Evolutionary conservation across 139 green algal genomes (phyloP).

Genomic region (Mychonastes homosphaera): DNA sequence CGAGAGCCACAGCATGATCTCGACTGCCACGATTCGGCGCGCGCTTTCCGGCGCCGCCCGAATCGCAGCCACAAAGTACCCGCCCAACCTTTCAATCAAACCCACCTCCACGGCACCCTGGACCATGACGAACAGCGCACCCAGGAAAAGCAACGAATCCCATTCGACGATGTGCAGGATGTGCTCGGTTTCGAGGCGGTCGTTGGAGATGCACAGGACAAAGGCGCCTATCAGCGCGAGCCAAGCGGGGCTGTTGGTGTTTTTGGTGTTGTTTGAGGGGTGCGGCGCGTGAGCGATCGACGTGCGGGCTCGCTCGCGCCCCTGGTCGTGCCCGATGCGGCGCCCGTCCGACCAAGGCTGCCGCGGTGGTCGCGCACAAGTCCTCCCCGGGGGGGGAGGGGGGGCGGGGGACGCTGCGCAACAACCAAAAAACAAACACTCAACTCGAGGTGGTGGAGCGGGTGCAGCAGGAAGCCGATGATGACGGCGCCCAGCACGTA

Average conservation of each 20-base stretch:
- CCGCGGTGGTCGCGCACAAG: no score
- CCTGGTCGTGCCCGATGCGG: no score
- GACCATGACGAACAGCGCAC: slow-evolving; percentile 35
- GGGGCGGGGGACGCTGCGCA: no score
- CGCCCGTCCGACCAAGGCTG: slow-evolving; percentile 22
- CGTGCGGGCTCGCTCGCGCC: background rate
- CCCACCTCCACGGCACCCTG: slow-evolving; percentile 23
- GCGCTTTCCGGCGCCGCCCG: slow-evolving; percentile 6
- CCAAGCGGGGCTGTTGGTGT: background rate
- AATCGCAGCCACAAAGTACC: slow-evolving; percentile 26
- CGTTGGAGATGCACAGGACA: slow-evolving; percentile 26
- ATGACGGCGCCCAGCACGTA: slow-evolving; percentile 36
- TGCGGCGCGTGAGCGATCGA: background rate
- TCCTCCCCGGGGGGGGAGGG: no score
- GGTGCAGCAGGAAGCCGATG: slow-evolving; percentile 48
- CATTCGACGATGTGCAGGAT: slow-evolving; percentile 34
- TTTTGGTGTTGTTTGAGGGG: background rate
- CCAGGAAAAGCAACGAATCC: slow-evolving; percentile 45
- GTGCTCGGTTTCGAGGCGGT: slow-evolving; percentile 26
- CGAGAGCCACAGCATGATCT: slow-evolving; percentile 26
- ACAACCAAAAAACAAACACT: no score
- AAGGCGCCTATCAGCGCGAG: slow-evolving; percentile 37
- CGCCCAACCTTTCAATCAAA: slow-evolving; percentile 13
- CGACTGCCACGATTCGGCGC: slow-evolving; percentile 22
- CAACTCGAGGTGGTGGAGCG: slow-evolving; percentile 39